phyloP scores from a whole-genome alignment of 2,329 filamentous ascomycete species.

The Zymoseptoria tritici region DNA sequence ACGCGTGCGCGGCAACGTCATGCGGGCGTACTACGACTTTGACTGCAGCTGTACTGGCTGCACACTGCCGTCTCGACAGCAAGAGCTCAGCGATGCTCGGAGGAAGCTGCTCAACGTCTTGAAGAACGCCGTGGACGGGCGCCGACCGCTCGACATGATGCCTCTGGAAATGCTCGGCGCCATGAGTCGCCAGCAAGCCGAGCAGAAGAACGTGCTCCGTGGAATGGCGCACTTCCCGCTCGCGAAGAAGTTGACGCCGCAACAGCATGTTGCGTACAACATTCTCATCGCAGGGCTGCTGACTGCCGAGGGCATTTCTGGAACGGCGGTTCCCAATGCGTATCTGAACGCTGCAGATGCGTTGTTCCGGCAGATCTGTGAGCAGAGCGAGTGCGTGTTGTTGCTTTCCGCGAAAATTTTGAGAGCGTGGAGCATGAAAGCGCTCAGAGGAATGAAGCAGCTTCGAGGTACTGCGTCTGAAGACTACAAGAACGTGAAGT shows the following conservation, averaged over 20 bases:
- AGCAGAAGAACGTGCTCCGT: background rate
- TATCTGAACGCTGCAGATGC: background rate
- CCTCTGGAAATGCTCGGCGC: background rate
- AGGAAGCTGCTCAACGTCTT: background rate
- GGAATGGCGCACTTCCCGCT: background rate
- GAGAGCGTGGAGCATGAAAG: background rate
- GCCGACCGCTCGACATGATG: background rate
- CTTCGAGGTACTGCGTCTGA: background rate
- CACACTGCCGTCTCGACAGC: background rate
- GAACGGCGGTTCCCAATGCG: background rate
- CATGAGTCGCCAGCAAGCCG: background rate
- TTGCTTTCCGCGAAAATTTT: background rate
- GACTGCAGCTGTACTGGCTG: slow-evolving; percentile 2
- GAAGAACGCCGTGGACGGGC: background rate
- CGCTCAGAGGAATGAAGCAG: background rate
- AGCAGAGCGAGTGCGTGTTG: background rate
- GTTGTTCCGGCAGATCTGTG: background rate
- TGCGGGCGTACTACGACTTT: slow-evolving; percentile 4
- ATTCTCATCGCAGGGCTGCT: background rate
- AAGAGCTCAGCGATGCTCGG: background rate
- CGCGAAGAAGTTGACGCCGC: background rate
- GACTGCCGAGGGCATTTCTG: background rate
- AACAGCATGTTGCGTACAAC: background rate
- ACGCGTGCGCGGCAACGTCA: background rate
- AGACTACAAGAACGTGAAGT: background rate